Conservation (phyloP, 352 stramenopile species). For the Phytophthora nicotianae region DNA sequence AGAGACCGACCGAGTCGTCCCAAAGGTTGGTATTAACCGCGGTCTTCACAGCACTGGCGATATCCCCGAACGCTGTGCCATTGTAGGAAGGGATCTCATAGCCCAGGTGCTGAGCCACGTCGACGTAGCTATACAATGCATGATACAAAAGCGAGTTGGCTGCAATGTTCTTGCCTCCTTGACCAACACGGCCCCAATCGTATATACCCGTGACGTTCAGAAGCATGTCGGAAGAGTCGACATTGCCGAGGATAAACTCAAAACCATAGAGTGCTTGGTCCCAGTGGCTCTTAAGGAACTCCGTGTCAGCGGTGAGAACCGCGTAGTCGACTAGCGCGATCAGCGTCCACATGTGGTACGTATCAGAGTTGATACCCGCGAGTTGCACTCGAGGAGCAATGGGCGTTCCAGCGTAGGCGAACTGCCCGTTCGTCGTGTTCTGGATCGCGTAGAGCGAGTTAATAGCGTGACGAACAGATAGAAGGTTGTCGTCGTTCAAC, state of each 20-base stretch:
- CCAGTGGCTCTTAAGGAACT: constrained; percentile 26
- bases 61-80: constrained; percentile 23
- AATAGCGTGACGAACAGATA: constrained; percentile 33
- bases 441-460: constrained; percentile 39
- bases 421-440: constrained; percentile 33
- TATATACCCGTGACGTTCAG: constrained; percentile 28
- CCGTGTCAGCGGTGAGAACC: constrained; percentile 27
- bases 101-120: constrained; percentile 22
- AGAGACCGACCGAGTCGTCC: constrained; percentile 29
- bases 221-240: constrained; percentile 33
- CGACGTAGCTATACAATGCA: constrained; percentile 19
- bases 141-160: constrained; percentile 43
- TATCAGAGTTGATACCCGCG: constrained; percentile 37
- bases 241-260: constrained; percentile 35
- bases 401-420: constrained; percentile 38
- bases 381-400: constrained; percentile 29
- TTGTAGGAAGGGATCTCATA: constrained; percentile 22
- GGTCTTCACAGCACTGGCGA: constrained; percentile 34
- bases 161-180: constrained; percentile 48
- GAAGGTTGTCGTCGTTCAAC: constrained; percentile 42
- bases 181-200: constrained; percentile 43
- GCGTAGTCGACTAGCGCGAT: constrained; percentile 44
- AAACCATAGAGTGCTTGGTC: constrained; percentile 36
- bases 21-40: constrained; percentile 39
- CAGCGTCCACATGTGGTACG: constrained; percentile 50